Base-by-base conservation (phyloP, 2,329 filamentous ascomycete genomes). In the Metarhizium brunneum region DNA sequence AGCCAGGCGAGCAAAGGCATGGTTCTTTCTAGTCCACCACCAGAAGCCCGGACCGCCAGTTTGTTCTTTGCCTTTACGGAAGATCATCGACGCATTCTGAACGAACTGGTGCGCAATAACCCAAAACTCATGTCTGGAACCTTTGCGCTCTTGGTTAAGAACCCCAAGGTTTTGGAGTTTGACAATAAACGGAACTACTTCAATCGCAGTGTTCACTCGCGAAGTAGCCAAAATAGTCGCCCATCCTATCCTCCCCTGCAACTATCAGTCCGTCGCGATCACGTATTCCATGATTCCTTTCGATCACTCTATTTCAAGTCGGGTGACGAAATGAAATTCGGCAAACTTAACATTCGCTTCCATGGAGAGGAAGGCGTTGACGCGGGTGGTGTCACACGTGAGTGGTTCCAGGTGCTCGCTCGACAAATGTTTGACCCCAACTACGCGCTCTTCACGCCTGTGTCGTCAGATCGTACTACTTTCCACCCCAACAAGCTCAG, bases 171-270 rank as follows among this genome's bases (percentile, higher is more conserved):
- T 3, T 78, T 99, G 13, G 94, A 99, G 68, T 99, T 99, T 66
- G 94, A 99, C 75, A 99, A 99, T 76, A 99, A 99, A 78, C 91
- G 94, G 65, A 97, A 95, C 73, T 99, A 95, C 79, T 99, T 99
- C 78, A 96, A 85, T 68, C 88, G 94, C 58, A 92, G 90, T 65
- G 86, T 99, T 11, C 94, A 99, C 70, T 73, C 76, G 45, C 76
- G 79, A 57, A 83, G 82, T 49, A 83, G 88, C 52, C 81, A 81
- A 54, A 82, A 90, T 64, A 81, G 80, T 57, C 85, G 91, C 47
- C 84, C 88, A 53, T 79, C 86, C 7, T 82, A 77, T 65, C 87
- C 90, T 47, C 71, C 83, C 25, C 77, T 99, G 53, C 91, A 96
- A 70, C 82, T 99, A 50, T 87, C 86, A 57, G 89, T 99, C 57